phyloP scores from a whole-genome alignment of 257 asterid genomes.

The Sherardia arvensis region DNA sequence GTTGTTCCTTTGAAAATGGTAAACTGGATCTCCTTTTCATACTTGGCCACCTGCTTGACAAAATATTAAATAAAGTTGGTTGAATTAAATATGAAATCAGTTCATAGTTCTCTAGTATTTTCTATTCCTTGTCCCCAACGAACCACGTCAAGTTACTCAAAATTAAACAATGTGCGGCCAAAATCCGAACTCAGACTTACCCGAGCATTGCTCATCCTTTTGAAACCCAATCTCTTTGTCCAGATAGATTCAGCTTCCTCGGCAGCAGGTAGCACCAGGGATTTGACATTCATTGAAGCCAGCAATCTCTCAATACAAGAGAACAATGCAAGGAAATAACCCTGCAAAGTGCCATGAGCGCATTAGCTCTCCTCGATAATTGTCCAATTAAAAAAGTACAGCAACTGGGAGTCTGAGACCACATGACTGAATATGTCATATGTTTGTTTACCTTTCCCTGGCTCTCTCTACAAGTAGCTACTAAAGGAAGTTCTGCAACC shows the following conservation, averaged over 20 bases:
- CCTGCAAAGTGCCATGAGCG: constrained; percentile 33
- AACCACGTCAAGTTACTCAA: background rate
- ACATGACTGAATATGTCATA: background rate
- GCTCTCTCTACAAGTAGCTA: constrained; percentile 73
- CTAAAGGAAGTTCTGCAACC: constrained; percentile 96
- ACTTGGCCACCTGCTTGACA: constrained; percentile 48
- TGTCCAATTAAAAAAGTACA: background rate
- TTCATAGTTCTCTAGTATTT: background rate
- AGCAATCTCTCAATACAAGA: constrained; percentile 73
- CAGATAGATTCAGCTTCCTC: constrained; percentile 97
- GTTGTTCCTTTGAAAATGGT: constrained; percentile 84
- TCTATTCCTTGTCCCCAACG: background rate
- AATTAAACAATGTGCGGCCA: background rate
- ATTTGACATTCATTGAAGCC: constrained; percentile 64
- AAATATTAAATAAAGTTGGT: constrained; percentile 4
- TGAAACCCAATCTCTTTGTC: constrained; percentile 87
- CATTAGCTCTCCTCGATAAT: background rate
- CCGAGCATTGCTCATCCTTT: constrained; percentile 62
- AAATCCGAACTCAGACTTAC: constrained; percentile 33
- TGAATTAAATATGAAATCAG: background rate
- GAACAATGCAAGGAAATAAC: constrained; percentile 84
- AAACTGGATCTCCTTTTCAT: constrained; percentile 65
- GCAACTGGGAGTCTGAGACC: background rate
- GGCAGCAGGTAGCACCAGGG: constrained; percentile 91
- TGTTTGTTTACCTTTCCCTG: constrained; percentile 78